phyloP scores from a whole-genome alignment of 2,329 filamentous ascomycete species.

The Ascochyta lentis region DNA sequence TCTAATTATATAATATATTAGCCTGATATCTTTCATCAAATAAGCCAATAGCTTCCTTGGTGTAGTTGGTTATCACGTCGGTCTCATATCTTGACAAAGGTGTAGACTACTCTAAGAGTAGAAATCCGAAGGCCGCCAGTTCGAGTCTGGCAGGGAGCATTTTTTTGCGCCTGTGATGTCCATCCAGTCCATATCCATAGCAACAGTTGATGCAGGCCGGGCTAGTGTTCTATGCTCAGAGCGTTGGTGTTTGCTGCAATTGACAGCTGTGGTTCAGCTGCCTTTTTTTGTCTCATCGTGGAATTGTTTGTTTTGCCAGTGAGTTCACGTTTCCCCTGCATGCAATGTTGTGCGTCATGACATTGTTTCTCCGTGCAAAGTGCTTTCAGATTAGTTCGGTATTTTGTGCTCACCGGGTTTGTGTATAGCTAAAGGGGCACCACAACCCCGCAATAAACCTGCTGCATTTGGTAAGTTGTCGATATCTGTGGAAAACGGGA shows the following conservation, averaged over 20 bases:
- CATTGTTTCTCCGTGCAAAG: neutral
- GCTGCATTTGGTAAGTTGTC: neutral
- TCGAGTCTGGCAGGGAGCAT: constrained; percentile 43
- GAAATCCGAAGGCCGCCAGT: constrained; percentile 47
- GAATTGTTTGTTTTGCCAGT: too few species aligned
- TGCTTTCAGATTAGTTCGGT: neutral
- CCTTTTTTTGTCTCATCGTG: too few species aligned
- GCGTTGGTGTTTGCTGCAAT: too few species aligned
- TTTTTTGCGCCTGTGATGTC: constrained; percentile 12
- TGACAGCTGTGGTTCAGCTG: too few species aligned
- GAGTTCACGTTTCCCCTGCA: too few species aligned
- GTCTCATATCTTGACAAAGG: constrained; percentile 40
- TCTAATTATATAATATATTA: too few species aligned
- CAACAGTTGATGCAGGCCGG: neutral
- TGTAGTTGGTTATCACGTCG: constrained; percentile 49
- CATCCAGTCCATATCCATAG: neutral
- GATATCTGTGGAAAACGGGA: constrained; percentile 4
- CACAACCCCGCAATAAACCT: constrained; percentile 6
- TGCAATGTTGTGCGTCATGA: too few species aligned
- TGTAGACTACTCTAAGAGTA: constrained; percentile 33
- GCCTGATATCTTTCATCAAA: constrained; percentile 3
- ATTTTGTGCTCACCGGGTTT: neutral
- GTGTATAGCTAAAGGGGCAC: neutral
- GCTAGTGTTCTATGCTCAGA: neutral
- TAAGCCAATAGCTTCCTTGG: constrained; percentile 37